phyloP scores from a whole-genome alignment of 2,329 filamentous ascomycete genomes.

The Aureobasidium zeae region DNA sequence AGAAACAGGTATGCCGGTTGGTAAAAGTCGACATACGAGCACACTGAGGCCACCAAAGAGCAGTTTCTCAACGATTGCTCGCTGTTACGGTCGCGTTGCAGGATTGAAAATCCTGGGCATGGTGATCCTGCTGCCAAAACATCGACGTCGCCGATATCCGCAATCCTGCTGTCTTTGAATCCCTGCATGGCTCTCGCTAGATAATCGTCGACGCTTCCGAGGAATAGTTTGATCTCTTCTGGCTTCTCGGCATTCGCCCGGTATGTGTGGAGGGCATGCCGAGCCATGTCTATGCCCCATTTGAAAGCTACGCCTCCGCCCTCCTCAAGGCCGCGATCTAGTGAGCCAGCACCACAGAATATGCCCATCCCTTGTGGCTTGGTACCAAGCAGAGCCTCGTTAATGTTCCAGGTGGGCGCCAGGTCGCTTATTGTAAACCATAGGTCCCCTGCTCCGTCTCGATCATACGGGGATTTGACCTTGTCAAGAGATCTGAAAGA shows the following conservation, averaged over 20 bases:
- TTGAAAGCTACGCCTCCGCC: constrained; percentile 55
- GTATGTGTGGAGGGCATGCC: constrained; percentile 60
- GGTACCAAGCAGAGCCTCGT: constrained; percentile 18
- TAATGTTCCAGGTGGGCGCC: constrained; percentile 27
- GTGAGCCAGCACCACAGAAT: constrained; percentile 69
- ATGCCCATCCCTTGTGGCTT: constrained; percentile 51
- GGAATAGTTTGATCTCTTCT: constrained; percentile 45
- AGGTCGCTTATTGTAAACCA: constrained; percentile 40
- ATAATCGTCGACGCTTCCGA: constrained; percentile 64
- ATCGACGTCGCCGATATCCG: constrained; percentile 53
- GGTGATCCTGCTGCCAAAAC: constrained; percentile 66
- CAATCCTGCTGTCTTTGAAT: constrained; percentile 38
- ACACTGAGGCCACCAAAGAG: constrained; percentile 68
- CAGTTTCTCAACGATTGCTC: constrained; percentile 56
- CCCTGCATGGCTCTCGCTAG: constrained; percentile 49
- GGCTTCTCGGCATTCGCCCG: constrained; percentile 51
- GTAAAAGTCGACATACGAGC: constrained; percentile 64
- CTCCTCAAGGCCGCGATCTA: constrained; percentile 68
- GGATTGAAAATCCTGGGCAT: constrained; percentile 62
- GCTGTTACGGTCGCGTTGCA: constrained; percentile 52
- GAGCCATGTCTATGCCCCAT: constrained; percentile 59
- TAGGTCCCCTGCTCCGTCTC: constrained; percentile 54
- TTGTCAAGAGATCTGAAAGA: constrained; percentile 39
- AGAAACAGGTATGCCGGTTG: constrained; percentile 65
- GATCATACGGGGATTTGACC: constrained; percentile 56